Conservation (phyloP, 768 basidiomycete genomes). For the Lactarius evosmus region DNA sequence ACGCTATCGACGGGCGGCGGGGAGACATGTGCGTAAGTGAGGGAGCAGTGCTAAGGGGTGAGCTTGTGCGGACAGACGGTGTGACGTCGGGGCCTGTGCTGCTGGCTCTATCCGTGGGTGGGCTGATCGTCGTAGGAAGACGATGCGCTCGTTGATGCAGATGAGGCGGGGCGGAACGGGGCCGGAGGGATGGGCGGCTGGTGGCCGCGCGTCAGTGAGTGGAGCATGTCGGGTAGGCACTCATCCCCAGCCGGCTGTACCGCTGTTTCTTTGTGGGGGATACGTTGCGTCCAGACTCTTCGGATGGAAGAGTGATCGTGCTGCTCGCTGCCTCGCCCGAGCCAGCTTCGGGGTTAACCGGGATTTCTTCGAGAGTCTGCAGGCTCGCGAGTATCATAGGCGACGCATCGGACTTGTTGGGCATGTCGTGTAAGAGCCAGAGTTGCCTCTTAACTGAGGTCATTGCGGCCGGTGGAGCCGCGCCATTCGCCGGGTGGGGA, state of each 20-base stretch:
- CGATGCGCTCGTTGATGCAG: constrained; percentile 59
- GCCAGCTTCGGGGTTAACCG: constrained; percentile 63
- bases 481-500: constrained; percentile 55
- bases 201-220: constrained; percentile 55
- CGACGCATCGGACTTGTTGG: constrained; percentile 47
- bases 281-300: constrained; percentile 44
- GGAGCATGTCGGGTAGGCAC: constrained; percentile 68
- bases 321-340: constrained; percentile 71
- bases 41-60: constrained; percentile 44
- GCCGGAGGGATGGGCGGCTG: constrained; percentile 34
- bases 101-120: constrained; percentile 5
- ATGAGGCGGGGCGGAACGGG: constrained; percentile 35
- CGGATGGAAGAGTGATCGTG: constrained; percentile 72
- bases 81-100: constrained; percentile 52
- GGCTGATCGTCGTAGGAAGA: constrained; percentile 42
- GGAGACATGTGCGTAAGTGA: constrained; percentile 54
- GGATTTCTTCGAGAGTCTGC: constrained; percentile 36
- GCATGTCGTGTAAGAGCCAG: constrained; percentile 73
- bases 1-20: constrained; percentile 78
- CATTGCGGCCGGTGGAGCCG: constrained; percentile 78
- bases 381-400: constrained; percentile 29
- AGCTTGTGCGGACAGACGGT: constrained; percentile 40
- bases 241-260: constrained; percentile 58
- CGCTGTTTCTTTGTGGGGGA: constrained; percentile 48
- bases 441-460: constrained; percentile 82